These are phyloP conservation scores for Lactarius quietus DNA, from an alignment of 768 basidiomycete genomes.

Conservation along the genomic window DNA sequence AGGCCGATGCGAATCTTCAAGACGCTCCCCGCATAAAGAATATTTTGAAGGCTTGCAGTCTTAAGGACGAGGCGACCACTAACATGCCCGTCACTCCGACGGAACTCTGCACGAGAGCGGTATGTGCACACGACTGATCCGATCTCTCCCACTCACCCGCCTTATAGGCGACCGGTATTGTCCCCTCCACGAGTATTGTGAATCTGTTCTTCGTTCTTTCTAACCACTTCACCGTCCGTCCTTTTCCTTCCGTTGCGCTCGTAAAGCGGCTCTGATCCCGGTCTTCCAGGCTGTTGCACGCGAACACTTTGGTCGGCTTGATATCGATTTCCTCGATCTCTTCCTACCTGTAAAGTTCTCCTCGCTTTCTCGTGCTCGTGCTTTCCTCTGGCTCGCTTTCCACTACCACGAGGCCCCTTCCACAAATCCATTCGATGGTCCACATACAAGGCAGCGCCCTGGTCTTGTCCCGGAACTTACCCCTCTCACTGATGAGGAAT, in stretches of 20 bases:
- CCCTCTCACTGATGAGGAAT: constrained; percentile 33
- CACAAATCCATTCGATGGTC: constrained; percentile 39
- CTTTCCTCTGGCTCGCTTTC: constrained; percentile 47
- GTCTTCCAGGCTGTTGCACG: constrained; percentile 34
- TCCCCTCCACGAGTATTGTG: constrained; percentile 67
- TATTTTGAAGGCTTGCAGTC: constrained; percentile 59
- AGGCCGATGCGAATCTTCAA: constrained; percentile 65
- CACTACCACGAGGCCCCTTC: constrained; percentile 43
- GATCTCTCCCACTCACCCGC: constrained; percentile 6
- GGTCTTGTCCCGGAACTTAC: constrained; percentile 32
- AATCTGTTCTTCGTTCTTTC: constrained; percentile 70
- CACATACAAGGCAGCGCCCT: constrained; percentile 30
- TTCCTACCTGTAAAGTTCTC: constrained; percentile 42
- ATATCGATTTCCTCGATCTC: constrained; percentile 41
- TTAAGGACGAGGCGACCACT: constrained; percentile 43
- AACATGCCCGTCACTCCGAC: constrained; percentile 49
- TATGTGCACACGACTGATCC: constrained; percentile 33
- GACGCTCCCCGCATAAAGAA: constrained; percentile 79
- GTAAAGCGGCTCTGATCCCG: neutral
- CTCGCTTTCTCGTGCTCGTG: constrained; percentile 41
- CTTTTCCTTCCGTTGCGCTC: neutral
- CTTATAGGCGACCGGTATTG: constrained; percentile 38
- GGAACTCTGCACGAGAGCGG: constrained; percentile 53
- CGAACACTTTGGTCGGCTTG: constrained; percentile 36
- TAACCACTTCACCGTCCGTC: constrained; percentile 45